Conservation (phyloP, 1,284 basidiomycete species). For the Apiotrichum sp. region DNA sequence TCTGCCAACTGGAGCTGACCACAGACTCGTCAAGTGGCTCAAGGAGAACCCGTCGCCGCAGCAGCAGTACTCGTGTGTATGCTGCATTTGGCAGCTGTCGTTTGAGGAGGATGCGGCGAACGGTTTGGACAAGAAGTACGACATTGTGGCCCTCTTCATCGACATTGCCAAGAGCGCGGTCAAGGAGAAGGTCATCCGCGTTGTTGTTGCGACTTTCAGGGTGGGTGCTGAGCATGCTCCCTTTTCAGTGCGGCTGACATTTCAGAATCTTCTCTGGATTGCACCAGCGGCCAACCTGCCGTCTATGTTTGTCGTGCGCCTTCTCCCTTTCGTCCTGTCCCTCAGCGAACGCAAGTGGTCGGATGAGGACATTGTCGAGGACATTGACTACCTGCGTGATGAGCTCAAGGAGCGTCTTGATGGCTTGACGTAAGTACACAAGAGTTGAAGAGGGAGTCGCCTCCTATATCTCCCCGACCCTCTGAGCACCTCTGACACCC, state of each 20-base stretch:
- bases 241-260: not conserved
- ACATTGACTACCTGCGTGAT: constrained; percentile 75
- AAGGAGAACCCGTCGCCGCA: constrained; percentile 68
- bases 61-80: constrained; percentile 87
- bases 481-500: constrained; percentile 33
- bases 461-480: not conserved
- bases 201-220: constrained; percentile 86
- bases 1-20: not conserved
- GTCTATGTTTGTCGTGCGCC: constrained; percentile 82
- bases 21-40: constrained; percentile 69
- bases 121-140: constrained; percentile 82
- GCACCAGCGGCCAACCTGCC: constrained; percentile 65
- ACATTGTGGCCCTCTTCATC: constrained; percentile 79
- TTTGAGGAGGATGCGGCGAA: constrained; percentile 81
- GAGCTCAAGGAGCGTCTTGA: constrained; percentile 77
- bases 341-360: constrained; percentile 82
- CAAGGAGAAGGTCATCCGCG: constrained; percentile 95
- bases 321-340: constrained; percentile 79
- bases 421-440: constrained; percentile 52
- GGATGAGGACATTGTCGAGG: constrained; percentile 89
- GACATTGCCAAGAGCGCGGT: constrained; percentile 81
- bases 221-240: constrained; percentile 48
- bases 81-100: constrained; percentile 89
- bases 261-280: constrained; percentile 69
- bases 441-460: too few relatives aligned